Evolutionary conservation across 1,284 basidiomycete species (phyloP).

Genomic region (Somion occarium): DNA sequence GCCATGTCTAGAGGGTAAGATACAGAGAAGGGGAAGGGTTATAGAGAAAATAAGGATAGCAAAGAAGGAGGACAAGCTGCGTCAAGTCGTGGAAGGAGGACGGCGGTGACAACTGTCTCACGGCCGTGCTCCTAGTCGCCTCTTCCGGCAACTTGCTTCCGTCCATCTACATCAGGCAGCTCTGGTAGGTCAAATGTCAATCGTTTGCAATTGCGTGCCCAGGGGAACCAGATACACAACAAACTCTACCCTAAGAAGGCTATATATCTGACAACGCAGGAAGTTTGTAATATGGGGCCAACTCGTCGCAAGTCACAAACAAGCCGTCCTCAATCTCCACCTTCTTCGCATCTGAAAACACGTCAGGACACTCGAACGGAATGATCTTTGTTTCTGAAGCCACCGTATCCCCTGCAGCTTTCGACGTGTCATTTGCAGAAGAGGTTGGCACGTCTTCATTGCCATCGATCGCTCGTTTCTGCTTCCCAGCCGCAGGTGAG

Average conservation of each 20-base stretch:
- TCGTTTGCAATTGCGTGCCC: no score
- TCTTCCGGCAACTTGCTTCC: constrained; percentile 4
- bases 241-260: no score
- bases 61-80: constrained; percentile 13
- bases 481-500: constrained; percentile 22
- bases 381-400: constrained; percentile 10
- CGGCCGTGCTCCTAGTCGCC: neutral
- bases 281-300: constrained; percentile 35
- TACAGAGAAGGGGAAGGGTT: constrained; percentile 14
- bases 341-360: constrained; percentile 28
- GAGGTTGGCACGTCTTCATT: neutral
- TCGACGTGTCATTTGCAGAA: constrained; percentile 1
- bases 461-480: constrained; percentile 14
- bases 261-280: neutral
- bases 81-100: neutral
- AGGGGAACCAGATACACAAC: no score
- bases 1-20: constrained; percentile 41
- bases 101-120: constrained; percentile 5
- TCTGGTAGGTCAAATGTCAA: no score
- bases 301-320: constrained; percentile 41
- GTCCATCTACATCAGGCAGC: neutral
- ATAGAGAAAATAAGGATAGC: constrained; percentile 16
- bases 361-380: constrained; percentile 40
- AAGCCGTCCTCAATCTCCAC: constrained; percentile 48
- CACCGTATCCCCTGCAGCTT: neutral